phyloP scores from a whole-genome alignment of 148 eudicot species.

The Rhododendron ferrugineum region DNA sequence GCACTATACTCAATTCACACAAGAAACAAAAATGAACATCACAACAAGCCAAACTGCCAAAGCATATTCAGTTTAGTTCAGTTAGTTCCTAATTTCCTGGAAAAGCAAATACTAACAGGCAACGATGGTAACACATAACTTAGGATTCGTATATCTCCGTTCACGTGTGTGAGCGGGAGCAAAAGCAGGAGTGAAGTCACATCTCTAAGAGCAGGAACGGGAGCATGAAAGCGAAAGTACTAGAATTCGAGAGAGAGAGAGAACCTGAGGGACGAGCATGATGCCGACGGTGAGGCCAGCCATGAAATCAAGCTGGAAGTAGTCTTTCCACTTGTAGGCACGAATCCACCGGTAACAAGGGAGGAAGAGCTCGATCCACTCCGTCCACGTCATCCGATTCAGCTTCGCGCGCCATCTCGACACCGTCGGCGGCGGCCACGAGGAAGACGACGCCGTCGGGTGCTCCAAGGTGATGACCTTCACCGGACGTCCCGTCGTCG shows the following conservation, averaged over 20 bases:
- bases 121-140: background rate
- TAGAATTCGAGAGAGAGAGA: background rate
- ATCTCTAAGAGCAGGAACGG: no score
- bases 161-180: no score
- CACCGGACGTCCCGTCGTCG: slow-evolving; percentile 37
- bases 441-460: slow-evolving; percentile 35
- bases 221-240: background rate
- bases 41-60: background rate
- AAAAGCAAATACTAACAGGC: no score
- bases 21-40: background rate
- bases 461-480: slow-evolving; percentile 60
- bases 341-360: slow-evolving; percentile 92
- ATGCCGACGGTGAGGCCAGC: slow-evolving; percentile 90
- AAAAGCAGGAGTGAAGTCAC: no score
- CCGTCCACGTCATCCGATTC: slow-evolving; percentile 49
- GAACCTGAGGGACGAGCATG: slow-evolving; percentile 99
- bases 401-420: slow-evolving; percentile 50
- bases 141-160: background rate
- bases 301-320: slow-evolving; percentile 68
- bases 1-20: background rate
- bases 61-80: background rate
- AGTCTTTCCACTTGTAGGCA: slow-evolving; percentile 50
- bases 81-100: background rate
- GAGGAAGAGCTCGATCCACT: slow-evolving; percentile 67
- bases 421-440: slow-evolving; percentile 19